Evolutionary conservation across 208 protist species (phyloP).

Genomic region (Leishmania tropica): DNA sequence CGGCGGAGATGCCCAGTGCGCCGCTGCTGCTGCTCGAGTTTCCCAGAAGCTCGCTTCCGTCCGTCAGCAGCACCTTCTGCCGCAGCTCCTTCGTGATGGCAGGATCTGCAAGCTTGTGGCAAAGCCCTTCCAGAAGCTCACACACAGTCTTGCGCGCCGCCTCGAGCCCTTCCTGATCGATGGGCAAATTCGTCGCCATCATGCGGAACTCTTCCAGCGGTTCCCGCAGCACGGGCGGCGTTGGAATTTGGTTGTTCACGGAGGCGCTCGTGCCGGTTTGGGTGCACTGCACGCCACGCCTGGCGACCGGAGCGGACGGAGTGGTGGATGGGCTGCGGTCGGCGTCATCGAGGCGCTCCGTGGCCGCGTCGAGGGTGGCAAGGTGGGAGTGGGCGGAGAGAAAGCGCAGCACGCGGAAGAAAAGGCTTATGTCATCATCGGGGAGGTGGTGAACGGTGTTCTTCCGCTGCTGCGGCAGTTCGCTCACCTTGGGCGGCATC

Average conservation of each 20-base stretch:
- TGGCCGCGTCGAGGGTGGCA: not conserved
- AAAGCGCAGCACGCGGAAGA: conserved; percentile 70
- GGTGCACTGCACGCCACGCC: not conserved
- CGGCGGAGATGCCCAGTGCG: not conserved
- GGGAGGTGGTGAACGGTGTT: not conserved
- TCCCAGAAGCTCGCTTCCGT: not conserved
- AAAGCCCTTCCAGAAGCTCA: conserved; percentile 16
- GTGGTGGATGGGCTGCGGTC: not conserved
- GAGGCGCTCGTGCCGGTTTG: conserved; percentile 22
- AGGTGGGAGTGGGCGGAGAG: conserved; percentile 32
- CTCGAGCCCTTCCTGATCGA: conserved; percentile 30
- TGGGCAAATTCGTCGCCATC: conserved; percentile 55
- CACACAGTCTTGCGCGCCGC: conserved; percentile 26
- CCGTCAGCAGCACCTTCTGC: conserved; percentile 19
- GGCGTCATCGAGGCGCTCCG: not conserved
- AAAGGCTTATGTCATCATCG: conserved; percentile 38
- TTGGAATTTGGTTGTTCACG: conserved; percentile 27
- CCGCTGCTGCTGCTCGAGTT: not conserved
- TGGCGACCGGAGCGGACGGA: not conserved
- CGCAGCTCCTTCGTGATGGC: conserved; percentile 10
- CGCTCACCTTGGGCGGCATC: not conserved
- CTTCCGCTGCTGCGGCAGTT: not conserved
- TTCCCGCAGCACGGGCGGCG: conserved; percentile 29
- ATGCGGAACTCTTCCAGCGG: conserved; percentile 66
- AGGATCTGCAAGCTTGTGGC: conserved; percentile 8